Evolutionary conservation across 2,329 filamentous ascomycete genomes (phyloP), one percentile per base, ranked within the genome.

Genomic region (Uncinocarpus reesii): DNA sequence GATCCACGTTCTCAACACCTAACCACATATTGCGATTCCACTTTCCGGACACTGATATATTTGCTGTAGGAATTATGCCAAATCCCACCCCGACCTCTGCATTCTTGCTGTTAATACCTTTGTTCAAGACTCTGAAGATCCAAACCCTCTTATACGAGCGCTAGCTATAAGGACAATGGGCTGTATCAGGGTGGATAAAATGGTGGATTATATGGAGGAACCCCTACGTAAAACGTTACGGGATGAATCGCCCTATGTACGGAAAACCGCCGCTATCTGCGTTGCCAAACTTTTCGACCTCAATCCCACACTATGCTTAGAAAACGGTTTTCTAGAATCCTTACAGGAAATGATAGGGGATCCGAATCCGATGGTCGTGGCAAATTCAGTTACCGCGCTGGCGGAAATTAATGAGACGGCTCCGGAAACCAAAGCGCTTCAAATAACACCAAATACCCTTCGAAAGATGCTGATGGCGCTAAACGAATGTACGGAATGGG

Each of bases 181-280:
- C 34, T 96, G 92, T 63, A 96, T 98, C 60, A 77, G 92, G 49
- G 92, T 98, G 48, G 92, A 96, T 58, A 98, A 98, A 70, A 98
- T 98, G 87, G 87, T 96, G 56, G 92, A 98, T 65, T 98, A 98
- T 67, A 96, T 98, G 90, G 92, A 96, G 67, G 92, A 98, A 62
- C 92, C 92, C 11, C 70, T 98, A 54, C 80, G 92, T 58, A 98
- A 98, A 72, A 98, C 92, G 10, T 73, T 98, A 57, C 81, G 88
- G 66, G 92, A 98, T 70, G 92, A 98, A 69, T 96, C 90, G 42
- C 92, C 92, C 0, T 98, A 98, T 66, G 92, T 98, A 52, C 85
- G 92, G 58, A 98, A 98, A 72, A 98, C 92, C 1, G 92, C 92
- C 36, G 92, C 90, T 34, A 92, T 98, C 56, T 96, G 92, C 64